Evolutionary conservation across 768 basidiomycete species (phyloP).

Genomic region (Russula sp.): DNA sequence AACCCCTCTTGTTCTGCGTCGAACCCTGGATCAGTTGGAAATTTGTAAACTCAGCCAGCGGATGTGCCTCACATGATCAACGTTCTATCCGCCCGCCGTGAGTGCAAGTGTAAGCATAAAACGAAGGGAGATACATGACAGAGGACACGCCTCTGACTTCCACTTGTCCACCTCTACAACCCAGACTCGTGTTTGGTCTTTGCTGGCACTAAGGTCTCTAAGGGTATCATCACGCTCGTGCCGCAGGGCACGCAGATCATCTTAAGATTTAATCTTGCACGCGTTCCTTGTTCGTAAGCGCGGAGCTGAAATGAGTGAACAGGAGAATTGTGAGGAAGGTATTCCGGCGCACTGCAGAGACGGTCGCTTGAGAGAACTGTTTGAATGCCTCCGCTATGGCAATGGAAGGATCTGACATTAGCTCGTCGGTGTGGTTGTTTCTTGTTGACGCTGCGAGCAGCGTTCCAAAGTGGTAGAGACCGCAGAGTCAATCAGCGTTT

Average conservation of each 20-base stretch:
- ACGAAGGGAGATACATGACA: not conserved
- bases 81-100: slow-evolving; percentile 10
- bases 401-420: no score
- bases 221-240: slow-evolving; percentile 23
- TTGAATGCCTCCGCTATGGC: not conserved
- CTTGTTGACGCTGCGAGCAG: no score
- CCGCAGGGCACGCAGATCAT: slow-evolving; percentile 17
- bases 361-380: slow-evolving; percentile 31
- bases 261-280: slow-evolving; percentile 11
- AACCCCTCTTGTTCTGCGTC: slow-evolving; percentile 47
- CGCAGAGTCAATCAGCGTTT: no score
- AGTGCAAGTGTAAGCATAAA: not conserved
- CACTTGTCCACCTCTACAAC: slow-evolving; percentile 19
- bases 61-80: not conserved
- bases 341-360: slow-evolving; percentile 33
- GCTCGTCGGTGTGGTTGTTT: no score
- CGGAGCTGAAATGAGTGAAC: slow-evolving; percentile 16
- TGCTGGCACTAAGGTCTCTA: slow-evolving; percentile 8
- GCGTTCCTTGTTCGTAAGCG: slow-evolving; percentile 22
- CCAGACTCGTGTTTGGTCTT: slow-evolving; percentile 14
- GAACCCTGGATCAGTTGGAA: not conserved
- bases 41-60: not conserved
- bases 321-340: not conserved
- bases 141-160: slow-evolving; percentile 20
- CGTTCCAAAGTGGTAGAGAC: no score